Evolutionary conservation across 345 rosid genomes (phyloP).

Genomic region (Populus nigra): DNA sequence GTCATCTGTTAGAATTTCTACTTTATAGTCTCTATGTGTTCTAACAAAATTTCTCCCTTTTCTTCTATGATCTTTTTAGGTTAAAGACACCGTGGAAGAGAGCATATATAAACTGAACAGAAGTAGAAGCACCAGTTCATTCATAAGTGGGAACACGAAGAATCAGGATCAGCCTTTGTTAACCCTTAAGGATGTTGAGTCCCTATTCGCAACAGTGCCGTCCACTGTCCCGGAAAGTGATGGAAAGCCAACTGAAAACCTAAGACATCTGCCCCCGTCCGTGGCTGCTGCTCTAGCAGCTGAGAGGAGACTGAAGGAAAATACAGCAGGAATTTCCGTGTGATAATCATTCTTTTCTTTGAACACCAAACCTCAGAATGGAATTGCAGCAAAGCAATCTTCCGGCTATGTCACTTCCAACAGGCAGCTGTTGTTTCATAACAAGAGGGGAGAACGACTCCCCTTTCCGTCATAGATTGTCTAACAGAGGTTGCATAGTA

Average conservation of each 20-base stretch:
- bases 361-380: neutral
- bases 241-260: conserved; percentile 35
- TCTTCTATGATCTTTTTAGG: conserved; percentile 36
- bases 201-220: conserved; percentile 52
- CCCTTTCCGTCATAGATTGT: too few relatives aligned
- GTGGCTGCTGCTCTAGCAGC: conserved; percentile 89
- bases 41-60: neutral
- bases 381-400: neutral
- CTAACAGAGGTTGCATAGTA: too few relatives aligned
- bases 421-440: neutral
- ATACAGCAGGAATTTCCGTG: neutral
- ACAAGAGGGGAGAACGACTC: too few relatives aligned
- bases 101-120: conserved; percentile 85
- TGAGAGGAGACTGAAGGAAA: conserved; percentile 66
- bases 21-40: neutral
- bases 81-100: conserved; percentile 83
- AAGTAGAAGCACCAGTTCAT: conserved; percentile 56
- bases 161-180: conserved; percentile 81
- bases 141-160: conserved; percentile 78
- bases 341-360: neutral
- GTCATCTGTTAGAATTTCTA: neutral
- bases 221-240: conserved; percentile 28
- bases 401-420: neutral
- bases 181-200: conserved; percentile 77
- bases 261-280: conserved; percentile 72